These are phyloP conservation scores for Russula foetens DNA, from an alignment of 768 basidiomycete species.

Conservation along the genomic window DNA sequence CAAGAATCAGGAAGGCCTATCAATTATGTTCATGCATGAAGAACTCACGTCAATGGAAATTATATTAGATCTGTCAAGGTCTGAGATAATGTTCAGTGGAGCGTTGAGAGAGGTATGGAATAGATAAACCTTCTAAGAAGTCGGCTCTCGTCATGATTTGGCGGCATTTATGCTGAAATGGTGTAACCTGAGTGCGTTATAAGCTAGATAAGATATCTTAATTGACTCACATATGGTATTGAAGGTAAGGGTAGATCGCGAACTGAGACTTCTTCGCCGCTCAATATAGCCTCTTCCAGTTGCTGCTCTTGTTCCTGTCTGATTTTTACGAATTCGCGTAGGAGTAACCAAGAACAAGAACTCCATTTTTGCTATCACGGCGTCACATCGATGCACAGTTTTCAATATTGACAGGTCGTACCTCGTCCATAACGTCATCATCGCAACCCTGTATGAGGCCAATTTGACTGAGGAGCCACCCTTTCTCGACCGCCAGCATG, in stretches of 20 bases:
- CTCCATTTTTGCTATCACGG: conserved; percentile 63
- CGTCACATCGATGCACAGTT: background rate
- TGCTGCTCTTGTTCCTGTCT: conserved; percentile 42
- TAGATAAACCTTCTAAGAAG: conserved; percentile 59
- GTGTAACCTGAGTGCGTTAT: background rate
- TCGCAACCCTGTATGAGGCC: conserved; percentile 78
- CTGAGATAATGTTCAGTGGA: conserved; percentile 25
- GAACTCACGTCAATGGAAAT: conserved; percentile 67
- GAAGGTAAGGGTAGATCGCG: conserved; percentile 49
- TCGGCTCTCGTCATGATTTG: conserved; percentile 82
- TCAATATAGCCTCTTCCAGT: conserved; percentile 33
- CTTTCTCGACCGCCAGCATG: conserved; percentile 64
- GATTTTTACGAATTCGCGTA: conserved; percentile 63
- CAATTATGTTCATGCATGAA: background rate
- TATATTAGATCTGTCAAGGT: conserved; percentile 62
- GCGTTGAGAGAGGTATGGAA: background rate
- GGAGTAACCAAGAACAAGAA: conserved; percentile 72
- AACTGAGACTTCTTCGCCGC: conserved; percentile 28
- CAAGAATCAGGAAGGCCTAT: background rate
- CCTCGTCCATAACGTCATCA: conserved; percentile 88
- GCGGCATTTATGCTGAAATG: conserved; percentile 50
- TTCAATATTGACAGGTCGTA: conserved; percentile 25
- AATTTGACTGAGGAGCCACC: conserved; percentile 71
- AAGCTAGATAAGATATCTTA: conserved; percentile 11
- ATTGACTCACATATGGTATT: conserved; percentile 47